Conservation (phyloP, 495 filamentous ascomycete species). For the Talaromyces ruber region DNA sequence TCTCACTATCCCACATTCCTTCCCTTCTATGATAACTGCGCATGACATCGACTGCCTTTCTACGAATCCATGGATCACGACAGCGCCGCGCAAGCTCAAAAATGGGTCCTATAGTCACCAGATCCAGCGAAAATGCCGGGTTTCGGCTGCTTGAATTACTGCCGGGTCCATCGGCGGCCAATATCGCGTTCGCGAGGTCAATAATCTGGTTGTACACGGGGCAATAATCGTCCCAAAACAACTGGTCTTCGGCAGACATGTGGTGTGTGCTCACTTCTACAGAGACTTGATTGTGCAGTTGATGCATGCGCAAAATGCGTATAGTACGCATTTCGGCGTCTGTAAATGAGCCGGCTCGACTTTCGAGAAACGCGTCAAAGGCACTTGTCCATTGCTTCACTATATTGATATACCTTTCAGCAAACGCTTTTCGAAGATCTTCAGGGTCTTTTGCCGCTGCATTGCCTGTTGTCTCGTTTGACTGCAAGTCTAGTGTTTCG, state of each 20-base stretch:
- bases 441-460: neutral
- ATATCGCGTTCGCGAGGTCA: slow-evolving; percentile 12
- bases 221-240: slow-evolving; percentile 1
- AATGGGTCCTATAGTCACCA: neutral
- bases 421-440: neutral
- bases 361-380: neutral
- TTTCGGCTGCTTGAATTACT: neutral
- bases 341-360: neutral
- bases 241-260: neutral
- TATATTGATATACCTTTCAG: neutral
- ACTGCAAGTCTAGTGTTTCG: neutral
- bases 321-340: neutral
- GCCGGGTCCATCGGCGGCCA: neutral
- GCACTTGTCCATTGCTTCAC: neutral
- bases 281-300: neutral
- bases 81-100: slow-evolving; percentile 7
- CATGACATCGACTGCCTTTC: slow-evolving; percentile 3
- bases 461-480: neutral
- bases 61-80: slow-evolving; percentile 6
- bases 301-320: slow-evolving; percentile 1
- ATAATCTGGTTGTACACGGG: slow-evolving; percentile 9
- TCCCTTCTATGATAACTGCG: slow-evolving; percentile 4
- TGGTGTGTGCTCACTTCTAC: neutral
- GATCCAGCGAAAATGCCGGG: neutral
- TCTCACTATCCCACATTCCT: slow-evolving; percentile 8